Base-by-base conservation (phyloP, 192 early-diverging fungal genomes). In the Diversispora epigaea region DNA sequence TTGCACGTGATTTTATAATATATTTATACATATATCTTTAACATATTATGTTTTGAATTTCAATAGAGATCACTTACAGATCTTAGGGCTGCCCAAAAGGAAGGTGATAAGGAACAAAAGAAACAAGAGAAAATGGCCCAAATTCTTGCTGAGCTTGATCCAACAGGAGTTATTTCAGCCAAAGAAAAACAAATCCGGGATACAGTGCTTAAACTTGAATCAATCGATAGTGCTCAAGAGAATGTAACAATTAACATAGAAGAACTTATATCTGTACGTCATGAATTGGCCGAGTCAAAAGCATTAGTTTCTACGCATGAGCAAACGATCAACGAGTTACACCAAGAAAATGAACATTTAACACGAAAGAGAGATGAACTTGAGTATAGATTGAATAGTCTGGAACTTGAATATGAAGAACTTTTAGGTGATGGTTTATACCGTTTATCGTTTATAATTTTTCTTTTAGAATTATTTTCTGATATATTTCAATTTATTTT, bases 361-460 rank as follows among this genome's bases (percentile, higher is more conserved):
- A 82, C 82, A 45, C 78, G 80, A 64, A 89, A 89, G 79, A 86
- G 87, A 44, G 82, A 86, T 71, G 90, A 92, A 7, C 80, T 93
- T 17, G 92, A 94, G 76, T 80, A 79, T 70, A 89, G 89, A 70
- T 79, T 94, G 21, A 81, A 81, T n/a, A 79, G 83, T 1, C 79
- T 94, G 40, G 93, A 96, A 80, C 68, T 84, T 12, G 94, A 96
- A 77, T 94, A 94, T 77, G 91, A 94, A 70, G 91, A 95, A 73
- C 80, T 95, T 56, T 76, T 96, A 64, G 88, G 87, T 66, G 80
- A 85, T 58, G 11, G 61, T 54, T 50, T 58, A 44, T 40, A 41
- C 32, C 17, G 41, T 15, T 39, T 17, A n/a, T 7, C 0, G 2
- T 41, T 17, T 14, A 32, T 32, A 32, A 32, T 32, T 7, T 63